Evolutionary conservation across 257 asterid species (phyloP).

Genomic region (Anisodus tanguticus): DNA sequence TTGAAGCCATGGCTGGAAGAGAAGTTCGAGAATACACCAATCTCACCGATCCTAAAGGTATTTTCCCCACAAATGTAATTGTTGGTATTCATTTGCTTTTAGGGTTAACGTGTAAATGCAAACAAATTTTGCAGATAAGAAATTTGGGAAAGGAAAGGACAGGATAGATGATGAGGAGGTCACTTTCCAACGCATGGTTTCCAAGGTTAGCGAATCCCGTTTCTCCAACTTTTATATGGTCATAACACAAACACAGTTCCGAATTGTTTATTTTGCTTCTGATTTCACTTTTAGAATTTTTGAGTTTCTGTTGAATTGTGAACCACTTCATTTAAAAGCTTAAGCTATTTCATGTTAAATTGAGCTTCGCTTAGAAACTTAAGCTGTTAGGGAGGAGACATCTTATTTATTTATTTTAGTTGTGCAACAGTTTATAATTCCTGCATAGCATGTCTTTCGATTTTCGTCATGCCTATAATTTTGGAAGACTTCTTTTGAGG

Average conservation of each 20-base stretch:
- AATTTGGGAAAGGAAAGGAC: conserved; percentile 86
- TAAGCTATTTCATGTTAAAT: background rate
- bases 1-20: conserved; percentile 73
- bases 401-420: background rate
- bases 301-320: background rate
- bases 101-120: conserved; percentile 3
- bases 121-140: conserved; percentile 57
- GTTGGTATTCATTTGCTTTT: background rate
- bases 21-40: conserved; percentile 96
- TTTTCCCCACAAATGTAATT: background rate
- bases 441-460: background rate
- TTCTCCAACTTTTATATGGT: conserved; percentile 36
- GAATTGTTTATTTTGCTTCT: background rate
- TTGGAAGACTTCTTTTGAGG: background rate
- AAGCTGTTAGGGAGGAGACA: background rate
- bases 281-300: background rate
- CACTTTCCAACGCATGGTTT: conserved; percentile 96
- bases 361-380: background rate
- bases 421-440: background rate
- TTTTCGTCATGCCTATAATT: background rate
- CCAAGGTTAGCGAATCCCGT: conserved; percentile 87
- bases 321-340: background rate
- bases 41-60: conserved; percentile 95
- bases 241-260: background rate
- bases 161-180: conserved; percentile 80